Base-by-base conservation (phyloP, 1,284 basidiomycete species). In the Sanghuangporus weigelae region DNA sequence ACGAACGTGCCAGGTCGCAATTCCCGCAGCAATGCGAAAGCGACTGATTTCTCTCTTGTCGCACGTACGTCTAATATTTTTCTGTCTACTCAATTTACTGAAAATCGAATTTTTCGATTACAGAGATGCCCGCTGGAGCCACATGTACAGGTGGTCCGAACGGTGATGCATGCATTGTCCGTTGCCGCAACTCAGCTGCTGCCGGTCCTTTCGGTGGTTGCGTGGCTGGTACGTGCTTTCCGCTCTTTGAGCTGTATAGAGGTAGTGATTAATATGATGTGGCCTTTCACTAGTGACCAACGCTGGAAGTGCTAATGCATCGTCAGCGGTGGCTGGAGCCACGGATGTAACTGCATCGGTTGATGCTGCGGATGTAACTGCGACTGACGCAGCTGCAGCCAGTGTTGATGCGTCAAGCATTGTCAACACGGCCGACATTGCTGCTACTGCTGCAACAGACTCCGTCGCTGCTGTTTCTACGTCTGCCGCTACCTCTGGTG, bases 191-290 rank as follows among this genome's bases (percentile, higher is more conserved):
- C 58, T 38, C 60, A 19, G 67, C 69, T 14, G 44, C 49, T 7
- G 69, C 69, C 4, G 70, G 70, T 51, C 69, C 69, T 6, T 70
- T 70, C 57, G 69, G 69, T 46, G 67, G 67, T n/a, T 70, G 69
- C 54, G 68, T 51, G 1, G 67, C 68, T 42, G 60, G 63, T 64
- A n/a, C 16, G 63, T 53, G 16, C 16, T 49, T 39, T 16, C 10
- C 21, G 19, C 8, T 19, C 35, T 6, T 19, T 12, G 19, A n/a
- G 0, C 12, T 26, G 31, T 14, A 5, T 46, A 7, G 16, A 46
- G 44, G 11, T 46, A 7, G 16, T n/a, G 44, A n/a, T 11, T 23
- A 60, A 56, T 51, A 7, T 23, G 44, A 48, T 31, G 11, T 61
- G 12, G 26, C 4, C 3, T 7, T 11, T 31, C 14, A 16, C 36